These are phyloP conservation scores for Wickerhamomyces chaumierensis DNA, from an alignment of 805 yeast species.

Conservation along the genomic window DNA sequence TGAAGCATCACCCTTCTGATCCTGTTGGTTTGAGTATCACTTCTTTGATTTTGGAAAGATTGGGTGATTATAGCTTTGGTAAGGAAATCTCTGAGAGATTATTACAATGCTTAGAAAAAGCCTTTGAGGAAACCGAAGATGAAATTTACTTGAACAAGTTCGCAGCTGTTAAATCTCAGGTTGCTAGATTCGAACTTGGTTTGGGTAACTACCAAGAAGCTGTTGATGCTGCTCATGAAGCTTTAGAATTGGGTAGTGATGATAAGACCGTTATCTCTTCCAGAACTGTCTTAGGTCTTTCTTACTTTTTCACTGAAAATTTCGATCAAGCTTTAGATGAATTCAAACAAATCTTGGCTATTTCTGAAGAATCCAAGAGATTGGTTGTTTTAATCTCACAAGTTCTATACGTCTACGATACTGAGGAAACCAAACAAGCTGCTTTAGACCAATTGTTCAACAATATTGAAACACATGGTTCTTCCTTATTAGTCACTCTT, in stretches of 20 bases:
- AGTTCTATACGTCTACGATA: slow-evolving; percentile 65
- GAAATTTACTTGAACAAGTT: slow-evolving; percentile 34
- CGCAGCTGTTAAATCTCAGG: slow-evolving; percentile 53
- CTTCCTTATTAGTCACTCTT: slow-evolving; percentile 55
- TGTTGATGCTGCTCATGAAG: slow-evolving; percentile 45
- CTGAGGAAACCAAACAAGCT: slow-evolving; percentile 67
- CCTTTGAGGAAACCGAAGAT: slow-evolving; percentile 46
- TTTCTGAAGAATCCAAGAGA: slow-evolving; percentile 46
- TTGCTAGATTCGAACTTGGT: slow-evolving; percentile 65
- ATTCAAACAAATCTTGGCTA: slow-evolving; percentile 50
- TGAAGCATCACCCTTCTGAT: slow-evolving; percentile 52
- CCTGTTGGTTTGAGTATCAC: slow-evolving; percentile 44
- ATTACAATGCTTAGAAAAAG: slow-evolving; percentile 36
- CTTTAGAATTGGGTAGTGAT: slow-evolving; percentile 34
- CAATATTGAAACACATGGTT: slow-evolving; percentile 51
- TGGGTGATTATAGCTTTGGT: slow-evolving; percentile 51
- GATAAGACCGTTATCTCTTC: slow-evolving; percentile 37
- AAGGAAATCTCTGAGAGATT: slow-evolving; percentile 33
- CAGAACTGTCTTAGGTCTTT: slow-evolving; percentile 60
- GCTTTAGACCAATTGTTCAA: slow-evolving; percentile 76
- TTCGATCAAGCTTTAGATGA: slow-evolving; percentile 58
- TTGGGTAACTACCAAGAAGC: slow-evolving; percentile 42
- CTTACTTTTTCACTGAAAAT: slow-evolving; percentile 50
- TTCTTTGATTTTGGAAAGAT: slow-evolving; percentile 52
- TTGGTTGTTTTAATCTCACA: slow-evolving; percentile 70